A percentile compares a stretch with the other conserved stretches of the same genome.
Conservation (phyloP, 345 rosid genomes). For the Pseudoturritis turrita region DNA sequence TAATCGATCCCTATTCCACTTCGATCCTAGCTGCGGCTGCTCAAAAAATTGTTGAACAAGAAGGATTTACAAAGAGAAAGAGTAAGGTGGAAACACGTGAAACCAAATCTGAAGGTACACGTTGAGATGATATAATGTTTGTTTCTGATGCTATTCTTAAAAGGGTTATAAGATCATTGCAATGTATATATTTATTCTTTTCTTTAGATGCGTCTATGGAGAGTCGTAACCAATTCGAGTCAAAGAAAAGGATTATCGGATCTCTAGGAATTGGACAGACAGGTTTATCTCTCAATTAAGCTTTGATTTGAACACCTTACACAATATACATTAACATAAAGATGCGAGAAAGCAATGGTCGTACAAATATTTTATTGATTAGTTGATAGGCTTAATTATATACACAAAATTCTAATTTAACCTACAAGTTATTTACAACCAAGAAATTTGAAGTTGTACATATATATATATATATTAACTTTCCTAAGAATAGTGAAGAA, state of each 20-base stretch:
- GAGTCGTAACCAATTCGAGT: background rate
- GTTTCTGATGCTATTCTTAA: no score
- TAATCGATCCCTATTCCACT: background rate
- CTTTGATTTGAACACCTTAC: background rate
- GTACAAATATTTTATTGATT: background rate
- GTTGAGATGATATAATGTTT: background rate
- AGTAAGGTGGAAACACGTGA: background rate
- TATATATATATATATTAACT: background rate
- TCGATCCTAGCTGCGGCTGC: slow-evolving; percentile 1
- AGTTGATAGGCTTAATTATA: background rate
- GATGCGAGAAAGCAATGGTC: background rate
- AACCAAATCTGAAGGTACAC: background rate
- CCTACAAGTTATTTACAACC: no score
- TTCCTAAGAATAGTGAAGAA: background rate
- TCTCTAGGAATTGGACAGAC: slow-evolving; percentile 1
- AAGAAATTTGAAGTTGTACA: no score
- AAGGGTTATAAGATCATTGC: background rate
- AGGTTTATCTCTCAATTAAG: background rate
- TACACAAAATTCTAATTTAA: background rate
- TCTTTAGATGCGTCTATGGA: background rate
- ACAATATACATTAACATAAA: background rate
- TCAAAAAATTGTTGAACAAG: background rate
- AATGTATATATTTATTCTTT: background rate
- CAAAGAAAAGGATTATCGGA: background rate
- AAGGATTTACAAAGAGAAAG: background rate